Evolutionary conservation across 2,329 filamentous ascomycete genomes (phyloP), one percentile per base, ranked within the genome.

Genomic region (Colletotrichum godetiae): DNA sequence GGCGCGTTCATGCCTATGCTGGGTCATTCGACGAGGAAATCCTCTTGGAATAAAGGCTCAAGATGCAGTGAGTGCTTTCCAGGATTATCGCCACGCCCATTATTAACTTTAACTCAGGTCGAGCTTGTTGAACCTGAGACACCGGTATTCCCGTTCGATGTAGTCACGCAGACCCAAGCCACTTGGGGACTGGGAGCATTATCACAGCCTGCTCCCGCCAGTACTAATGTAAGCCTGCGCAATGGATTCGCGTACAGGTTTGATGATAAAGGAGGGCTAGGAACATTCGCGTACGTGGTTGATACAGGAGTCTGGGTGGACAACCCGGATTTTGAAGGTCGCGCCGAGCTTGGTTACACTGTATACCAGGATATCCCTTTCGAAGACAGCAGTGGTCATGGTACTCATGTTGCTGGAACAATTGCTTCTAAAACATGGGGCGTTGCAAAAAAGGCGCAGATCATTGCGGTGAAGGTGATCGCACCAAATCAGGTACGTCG

Each of bases 281-380:
- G 79, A 19, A 84, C 80, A 49, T 89, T 83, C 68, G 81, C 85
- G 42, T 91, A 90, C 76, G 79, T 91, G 58, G 79, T 91, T 67
- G 88, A 91, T 77, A 89, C 86, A 0, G 88, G 89, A 52, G 85
- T 91, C 69, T 82, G 83, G 63, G 83, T 80, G 19, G 72, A 78
- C 2, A 88, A 91, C 75, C 42, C 78, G 59, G 82, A 87, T 46
- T 87, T 87, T 52, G 83, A 82, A 57, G 83, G 83, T 12, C 83
- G 86, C 10, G 86, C 85, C 33, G 77, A 75, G n/a, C 80, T 79
- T 24, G 82, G 82, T 2, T 81, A 80, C 68, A 85, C 83, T 31
- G 81, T 80, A 10, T 74, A 80, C 3, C 79, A 78, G 57, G 79
- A 80, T 55, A 78, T 76, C 42, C 77, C 80, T 24, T 80, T 79